A percentile compares a stretch with the other conserved stretches of the same genome.
Conservation (phyloP, 2,329 filamentous ascomycete genomes). For the Penicillium paneum region DNA sequence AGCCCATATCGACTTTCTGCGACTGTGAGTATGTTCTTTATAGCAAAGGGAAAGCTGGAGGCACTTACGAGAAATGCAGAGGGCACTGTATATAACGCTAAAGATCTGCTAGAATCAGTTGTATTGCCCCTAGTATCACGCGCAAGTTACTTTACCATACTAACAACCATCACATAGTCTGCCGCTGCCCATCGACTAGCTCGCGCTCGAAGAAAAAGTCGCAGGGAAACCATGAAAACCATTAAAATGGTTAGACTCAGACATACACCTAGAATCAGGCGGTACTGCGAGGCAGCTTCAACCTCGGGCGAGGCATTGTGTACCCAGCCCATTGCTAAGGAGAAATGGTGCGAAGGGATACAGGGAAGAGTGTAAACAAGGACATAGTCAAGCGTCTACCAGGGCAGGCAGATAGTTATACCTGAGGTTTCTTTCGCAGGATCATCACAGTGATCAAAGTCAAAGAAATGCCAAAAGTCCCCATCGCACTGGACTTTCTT, state of each 20-base stretch:
- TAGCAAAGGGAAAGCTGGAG: neutral
- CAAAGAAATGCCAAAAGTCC: neutral
- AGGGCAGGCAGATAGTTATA: neutral
- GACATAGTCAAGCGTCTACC: neutral
- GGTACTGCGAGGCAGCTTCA: constrained; percentile 49
- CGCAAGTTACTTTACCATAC: constrained; percentile 28
- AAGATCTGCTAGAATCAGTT: constrained; percentile 37
- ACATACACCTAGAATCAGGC: constrained; percentile 50
- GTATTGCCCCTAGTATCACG: neutral
- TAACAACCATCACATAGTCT: constrained; percentile 44
- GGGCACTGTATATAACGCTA: constrained; percentile 49
- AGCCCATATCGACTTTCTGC: constrained; percentile 55
- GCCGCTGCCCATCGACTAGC: constrained; percentile 48
- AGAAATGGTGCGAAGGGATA: neutral
- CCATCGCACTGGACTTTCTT: neutral
- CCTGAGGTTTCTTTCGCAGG: neutral
- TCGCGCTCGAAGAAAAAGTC: constrained; percentile 45
- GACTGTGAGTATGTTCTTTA: neutral
- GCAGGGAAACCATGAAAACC: constrained; percentile 40
- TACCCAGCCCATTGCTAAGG: constrained; percentile 50
- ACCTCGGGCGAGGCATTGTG: constrained; percentile 49
- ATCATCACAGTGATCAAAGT: neutral
- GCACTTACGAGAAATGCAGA: constrained; percentile 51
- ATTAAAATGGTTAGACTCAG: constrained; percentile 47
- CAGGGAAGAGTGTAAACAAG: neutral